Conservation (phyloP, 148 eudicot genomes). For the Spergularia bocconei region DNA sequence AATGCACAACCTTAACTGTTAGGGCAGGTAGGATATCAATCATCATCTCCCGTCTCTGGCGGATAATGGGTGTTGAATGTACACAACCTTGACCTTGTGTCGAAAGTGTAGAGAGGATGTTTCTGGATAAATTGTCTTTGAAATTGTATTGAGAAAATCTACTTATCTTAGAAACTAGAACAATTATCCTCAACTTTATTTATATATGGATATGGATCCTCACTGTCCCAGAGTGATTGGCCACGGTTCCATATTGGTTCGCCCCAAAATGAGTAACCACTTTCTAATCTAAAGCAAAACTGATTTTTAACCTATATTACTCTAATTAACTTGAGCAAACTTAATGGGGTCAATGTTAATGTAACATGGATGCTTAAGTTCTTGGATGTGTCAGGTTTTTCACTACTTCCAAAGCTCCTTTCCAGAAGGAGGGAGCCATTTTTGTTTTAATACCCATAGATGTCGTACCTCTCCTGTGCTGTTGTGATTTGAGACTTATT, state of each 20-base stretch:
- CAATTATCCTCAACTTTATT: background rate
- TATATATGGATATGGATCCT: background rate
- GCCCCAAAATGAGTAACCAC: background rate
- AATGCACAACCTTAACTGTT: constrained; percentile 13
- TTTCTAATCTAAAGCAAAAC: background rate
- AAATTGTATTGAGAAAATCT: background rate
- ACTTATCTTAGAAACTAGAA: background rate
- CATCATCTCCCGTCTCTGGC: background rate
- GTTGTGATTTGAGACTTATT: background rate
- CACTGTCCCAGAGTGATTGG: background rate
- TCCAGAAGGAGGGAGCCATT: background rate
- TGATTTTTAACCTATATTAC: background rate
- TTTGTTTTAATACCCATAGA: background rate
- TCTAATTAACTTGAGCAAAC: background rate
- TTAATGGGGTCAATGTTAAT: background rate
- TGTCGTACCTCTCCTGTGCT: background rate
- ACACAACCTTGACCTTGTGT: too few relatives aligned
- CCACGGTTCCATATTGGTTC: background rate
- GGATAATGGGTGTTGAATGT: too few relatives aligned
- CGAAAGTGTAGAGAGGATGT: too few relatives aligned
- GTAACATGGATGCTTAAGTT: background rate
- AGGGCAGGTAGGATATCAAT: constrained; percentile 52
- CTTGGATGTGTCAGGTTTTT: background rate
- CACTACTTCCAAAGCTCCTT: background rate
- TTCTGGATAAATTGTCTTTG: too few relatives aligned